Conservation (phyloP, 2,329 filamentous ascomycete species). For the Parafenestella ontariensis region DNA sequence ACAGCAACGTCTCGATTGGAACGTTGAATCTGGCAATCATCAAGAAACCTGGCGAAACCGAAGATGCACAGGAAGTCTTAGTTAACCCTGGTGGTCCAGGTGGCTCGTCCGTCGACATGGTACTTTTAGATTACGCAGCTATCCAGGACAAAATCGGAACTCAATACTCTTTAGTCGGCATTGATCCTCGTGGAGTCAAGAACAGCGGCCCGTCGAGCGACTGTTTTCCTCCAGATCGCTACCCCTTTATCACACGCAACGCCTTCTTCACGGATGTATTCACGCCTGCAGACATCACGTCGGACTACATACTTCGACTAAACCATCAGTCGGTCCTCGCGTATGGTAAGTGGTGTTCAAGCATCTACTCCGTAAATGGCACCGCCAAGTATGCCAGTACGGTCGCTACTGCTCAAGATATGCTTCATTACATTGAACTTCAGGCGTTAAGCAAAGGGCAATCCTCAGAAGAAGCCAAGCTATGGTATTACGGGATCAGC, state of each 20-base stretch:
- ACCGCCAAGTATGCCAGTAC: conserved; percentile 40
- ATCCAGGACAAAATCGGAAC: conserved; percentile 6
- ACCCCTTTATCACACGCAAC: conserved; percentile 3
- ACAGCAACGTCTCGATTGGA: conserved; percentile 15
- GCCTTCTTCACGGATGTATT: conserved; percentile 5
- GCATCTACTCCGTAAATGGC: conserved; percentile 18
- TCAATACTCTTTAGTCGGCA: conserved; percentile 45
- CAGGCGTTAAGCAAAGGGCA: conserved; percentile 22
- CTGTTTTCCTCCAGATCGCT: conserved; percentile 12
- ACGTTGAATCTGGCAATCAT: conserved; percentile 22
- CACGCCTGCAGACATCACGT: conserved; percentile 7
- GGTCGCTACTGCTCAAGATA: conserved; percentile 37
- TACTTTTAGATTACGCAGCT: background rate
- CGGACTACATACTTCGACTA: conserved; percentile 17
- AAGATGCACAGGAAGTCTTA: conserved; percentile 20
- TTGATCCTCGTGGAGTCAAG: conserved; percentile 41
- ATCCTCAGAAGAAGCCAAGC: conserved; percentile 32
- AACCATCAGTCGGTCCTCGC: conserved; percentile 7
- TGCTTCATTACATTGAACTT: conserved; percentile 37
- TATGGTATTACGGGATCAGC: conserved; percentile 52
- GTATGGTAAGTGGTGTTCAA: conserved; percentile 31
- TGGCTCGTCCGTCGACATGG: conserved; percentile 36
- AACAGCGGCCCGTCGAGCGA: conserved; percentile 15
- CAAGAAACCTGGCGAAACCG: conserved; percentile 12
- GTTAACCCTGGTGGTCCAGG: conserved; percentile 38